A percentile compares a stretch with the other conserved stretches of the same genome.
Evolutionary conservation across 2,329 filamentous ascomycete species (phyloP).

Genomic region (Aspergillus luchuensis): DNA sequence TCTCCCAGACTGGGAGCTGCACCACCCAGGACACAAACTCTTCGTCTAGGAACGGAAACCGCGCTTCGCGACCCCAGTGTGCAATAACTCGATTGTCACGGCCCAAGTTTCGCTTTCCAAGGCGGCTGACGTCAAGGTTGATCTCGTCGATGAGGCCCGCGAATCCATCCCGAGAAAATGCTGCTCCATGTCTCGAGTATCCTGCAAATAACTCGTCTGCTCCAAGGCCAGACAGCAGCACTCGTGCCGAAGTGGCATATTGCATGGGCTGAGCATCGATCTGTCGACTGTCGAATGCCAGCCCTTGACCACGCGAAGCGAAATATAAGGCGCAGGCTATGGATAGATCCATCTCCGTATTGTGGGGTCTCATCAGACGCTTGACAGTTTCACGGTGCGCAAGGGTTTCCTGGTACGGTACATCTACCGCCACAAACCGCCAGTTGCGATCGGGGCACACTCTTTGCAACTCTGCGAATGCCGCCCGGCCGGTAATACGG

Average conservation of each 20-base stretch:
- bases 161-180: conserved; percentile 71
- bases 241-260: conserved; percentile 73
- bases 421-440: conserved; percentile 79
- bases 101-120: conserved; percentile 92
- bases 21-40: conserved; percentile 80
- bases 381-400: conserved; percentile 70
- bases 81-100: conserved; percentile 90
- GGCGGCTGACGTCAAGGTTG: conserved; percentile 76
- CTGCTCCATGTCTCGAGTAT: conserved; percentile 79
- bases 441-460: conserved; percentile 72
- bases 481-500: conserved; percentile 78
- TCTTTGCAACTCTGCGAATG: conserved; percentile 70
- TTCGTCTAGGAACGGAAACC: conserved; percentile 92
- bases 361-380: conserved; percentile 83
- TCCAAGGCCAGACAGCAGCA: conserved; percentile 87
- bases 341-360: conserved; percentile 98
- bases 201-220: conserved; percentile 96
- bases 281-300: conserved; percentile 38
- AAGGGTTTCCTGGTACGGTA: conserved; percentile 75
- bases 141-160: conserved; percentile 76
- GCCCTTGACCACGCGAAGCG: conserved; percentile 73
- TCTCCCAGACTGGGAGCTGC: conserved; percentile 72
- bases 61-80: conserved; percentile 83
- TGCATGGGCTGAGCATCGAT: conserved; percentile 20
- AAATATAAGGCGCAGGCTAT: conserved; percentile 96